Conservation (phyloP, 495 filamentous ascomycete genomes). For the Thermochaetoides thermophila region DNA sequence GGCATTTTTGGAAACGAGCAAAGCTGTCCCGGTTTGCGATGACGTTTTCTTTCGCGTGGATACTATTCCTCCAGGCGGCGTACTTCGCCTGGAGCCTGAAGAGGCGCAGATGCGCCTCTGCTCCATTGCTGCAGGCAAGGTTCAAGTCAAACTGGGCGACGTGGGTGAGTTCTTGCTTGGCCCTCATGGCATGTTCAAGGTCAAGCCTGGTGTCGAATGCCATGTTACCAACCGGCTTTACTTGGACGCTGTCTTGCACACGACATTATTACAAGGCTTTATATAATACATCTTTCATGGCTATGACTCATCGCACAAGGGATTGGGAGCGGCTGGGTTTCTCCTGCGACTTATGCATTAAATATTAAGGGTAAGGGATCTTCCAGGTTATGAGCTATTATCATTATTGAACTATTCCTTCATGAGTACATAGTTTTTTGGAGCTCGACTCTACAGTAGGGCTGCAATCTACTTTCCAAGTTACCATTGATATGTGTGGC, state of each 20-base stretch:
- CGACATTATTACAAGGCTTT: constrained; percentile 12
- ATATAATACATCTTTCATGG: too few relatives aligned
- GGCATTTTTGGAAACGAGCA: constrained; percentile 18
- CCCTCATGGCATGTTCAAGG: constrained; percentile 16
- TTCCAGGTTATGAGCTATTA: too few relatives aligned
- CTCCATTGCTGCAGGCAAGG: constrained; percentile 22
- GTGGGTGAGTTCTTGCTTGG: constrained; percentile 23
- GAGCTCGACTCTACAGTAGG: too few relatives aligned
- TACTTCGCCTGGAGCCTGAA: constrained; percentile 11
- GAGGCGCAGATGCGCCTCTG: constrained; percentile 14
- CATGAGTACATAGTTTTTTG: too few relatives aligned
- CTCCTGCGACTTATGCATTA: too few relatives aligned
- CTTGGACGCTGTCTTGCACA: constrained; percentile 21
- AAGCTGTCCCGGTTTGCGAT: constrained; percentile 14
- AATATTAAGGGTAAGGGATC: too few relatives aligned
- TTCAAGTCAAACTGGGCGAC: constrained; percentile 14
- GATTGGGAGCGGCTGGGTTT: too few relatives aligned
- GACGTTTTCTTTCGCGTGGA: constrained; percentile 22
- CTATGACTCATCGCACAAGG: too few relatives aligned
- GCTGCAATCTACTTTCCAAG: too few relatives aligned
- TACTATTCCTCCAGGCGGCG: constrained; percentile 15
- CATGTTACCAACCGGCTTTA: constrained; percentile 18
- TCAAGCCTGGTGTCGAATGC: constrained; percentile 13
- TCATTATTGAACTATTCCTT: too few relatives aligned
- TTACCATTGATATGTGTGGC: too few relatives aligned